Conservation (phyloP, 331 rosid genomes). For the Quercus lobata region DNA sequence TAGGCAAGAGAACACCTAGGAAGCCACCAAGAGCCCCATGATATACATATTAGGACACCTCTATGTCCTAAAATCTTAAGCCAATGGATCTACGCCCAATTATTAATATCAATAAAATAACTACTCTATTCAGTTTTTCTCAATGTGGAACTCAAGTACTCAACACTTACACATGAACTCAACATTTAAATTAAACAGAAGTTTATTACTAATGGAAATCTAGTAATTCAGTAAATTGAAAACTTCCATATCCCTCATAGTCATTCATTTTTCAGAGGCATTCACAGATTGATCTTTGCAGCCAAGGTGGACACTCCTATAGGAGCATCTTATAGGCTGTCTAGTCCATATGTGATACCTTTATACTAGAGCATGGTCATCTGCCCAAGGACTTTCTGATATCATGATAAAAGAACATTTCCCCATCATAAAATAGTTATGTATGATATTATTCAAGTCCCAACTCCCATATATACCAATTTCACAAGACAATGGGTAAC, state of each 20-base stretch:
- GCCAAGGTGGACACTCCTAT: neutral
- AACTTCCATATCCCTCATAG: neutral
- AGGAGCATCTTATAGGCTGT: neutral
- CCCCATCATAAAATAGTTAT: neutral
- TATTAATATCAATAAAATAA: too few relatives aligned
- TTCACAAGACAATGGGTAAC: neutral
- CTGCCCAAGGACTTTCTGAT: neutral
- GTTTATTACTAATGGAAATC: neutral
- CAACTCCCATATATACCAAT: conserved; percentile 11
- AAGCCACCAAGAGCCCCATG: too few relatives aligned
- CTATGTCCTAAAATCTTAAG: too few relatives aligned
- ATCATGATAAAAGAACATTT: neutral
- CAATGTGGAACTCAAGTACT: too few relatives aligned
- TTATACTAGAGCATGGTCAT: neutral
- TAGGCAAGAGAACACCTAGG: too few relatives aligned
- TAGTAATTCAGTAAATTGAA: neutral
- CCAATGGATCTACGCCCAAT: too few relatives aligned
- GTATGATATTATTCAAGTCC: neutral
- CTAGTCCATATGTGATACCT: neutral
- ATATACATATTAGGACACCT: too few relatives aligned
- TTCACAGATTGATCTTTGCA: neutral
- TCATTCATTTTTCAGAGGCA: neutral
- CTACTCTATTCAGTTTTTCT: too few relatives aligned
- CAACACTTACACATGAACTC: too few relatives aligned
- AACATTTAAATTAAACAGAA: too few relatives aligned